Evolutionary conservation across 2,329 filamentous ascomycete genomes (phyloP).

Genomic region (Fusarium napiforme): DNA sequence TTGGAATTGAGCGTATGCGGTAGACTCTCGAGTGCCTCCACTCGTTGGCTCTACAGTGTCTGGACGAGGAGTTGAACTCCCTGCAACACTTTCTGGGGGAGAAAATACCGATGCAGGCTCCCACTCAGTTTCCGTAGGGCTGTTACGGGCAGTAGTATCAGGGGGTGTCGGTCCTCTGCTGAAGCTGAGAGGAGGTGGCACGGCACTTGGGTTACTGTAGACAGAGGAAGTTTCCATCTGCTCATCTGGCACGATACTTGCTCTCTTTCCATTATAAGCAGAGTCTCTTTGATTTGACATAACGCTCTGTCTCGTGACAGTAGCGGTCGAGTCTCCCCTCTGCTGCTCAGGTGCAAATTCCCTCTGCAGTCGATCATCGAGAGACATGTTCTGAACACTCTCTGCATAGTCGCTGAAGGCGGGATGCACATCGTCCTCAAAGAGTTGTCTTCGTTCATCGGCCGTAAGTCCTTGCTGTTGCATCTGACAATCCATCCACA

Average conservation of each 20-base stretch:
- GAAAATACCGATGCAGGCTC: constrained; percentile 22
- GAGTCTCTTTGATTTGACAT: not conserved
- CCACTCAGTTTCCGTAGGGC: constrained; percentile 12
- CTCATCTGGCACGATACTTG: not conserved
- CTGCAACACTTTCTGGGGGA: not conserved
- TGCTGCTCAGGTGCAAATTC: not conserved
- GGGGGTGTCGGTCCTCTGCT: not conserved
- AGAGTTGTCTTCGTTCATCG: constrained; percentile 17
- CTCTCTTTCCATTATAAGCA: not conserved
- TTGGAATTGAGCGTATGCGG: not conserved
- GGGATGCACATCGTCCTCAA: constrained; percentile 28
- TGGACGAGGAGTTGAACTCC: not conserved
- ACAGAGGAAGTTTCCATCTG: not conserved
- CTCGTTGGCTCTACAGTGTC: not conserved
- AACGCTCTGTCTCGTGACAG: not conserved
- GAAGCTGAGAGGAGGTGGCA: constrained; percentile 12
- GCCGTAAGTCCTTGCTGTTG: constrained; percentile 14
- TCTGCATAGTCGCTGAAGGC: constrained; percentile 32
- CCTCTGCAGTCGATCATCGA: not conserved
- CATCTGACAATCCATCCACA: constrained; percentile 28
- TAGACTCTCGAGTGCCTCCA: not conserved
- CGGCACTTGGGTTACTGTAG: constrained; percentile 17
- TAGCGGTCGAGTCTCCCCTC: constrained; percentile 2
- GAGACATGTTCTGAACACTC: not conserved
- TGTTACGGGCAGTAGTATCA: not conserved